phyloP scores from a whole-genome alignment of 2,329 filamentous ascomycete species.

The Trichoderma polysporum region DNA sequence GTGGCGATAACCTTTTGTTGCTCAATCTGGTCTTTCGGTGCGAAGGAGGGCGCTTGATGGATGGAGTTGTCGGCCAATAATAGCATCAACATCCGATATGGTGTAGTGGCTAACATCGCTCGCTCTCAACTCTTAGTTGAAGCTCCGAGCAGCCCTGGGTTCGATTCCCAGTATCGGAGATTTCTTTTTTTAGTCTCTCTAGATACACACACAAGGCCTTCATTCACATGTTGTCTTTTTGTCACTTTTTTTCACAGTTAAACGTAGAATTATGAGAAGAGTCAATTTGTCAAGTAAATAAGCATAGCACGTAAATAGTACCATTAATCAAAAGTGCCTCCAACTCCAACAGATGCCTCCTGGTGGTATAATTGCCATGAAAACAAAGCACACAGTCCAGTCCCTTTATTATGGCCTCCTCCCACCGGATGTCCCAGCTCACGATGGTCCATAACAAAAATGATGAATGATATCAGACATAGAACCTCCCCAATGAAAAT shows the following conservation, averaged over 20 bases:
- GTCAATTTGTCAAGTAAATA: conserved; percentile 3
- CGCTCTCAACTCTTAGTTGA: conserved; percentile 31
- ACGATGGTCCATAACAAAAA: not conserved
- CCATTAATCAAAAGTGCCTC: conserved; percentile 3
- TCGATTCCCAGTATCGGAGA: conserved; percentile 38
- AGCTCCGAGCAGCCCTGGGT: conserved; percentile 36
- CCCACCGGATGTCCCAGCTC: conserved; percentile 2
- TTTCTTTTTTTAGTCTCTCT: not conserved
- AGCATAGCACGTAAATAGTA: not conserved
- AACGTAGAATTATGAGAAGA: not conserved
- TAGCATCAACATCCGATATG: conserved; percentile 32
- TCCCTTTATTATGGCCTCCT: not conserved
- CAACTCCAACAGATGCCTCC: conserved; percentile 8
- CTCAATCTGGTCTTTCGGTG: not conserved
- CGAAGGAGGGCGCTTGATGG: not conserved
- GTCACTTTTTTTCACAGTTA: not conserved
- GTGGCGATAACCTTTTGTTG: not conserved
- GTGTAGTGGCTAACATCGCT: conserved; percentile 40
- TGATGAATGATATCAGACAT: not conserved
- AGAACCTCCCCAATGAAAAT: not conserved
- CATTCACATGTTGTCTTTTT: not conserved
- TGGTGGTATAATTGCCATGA: conserved; percentile 1
- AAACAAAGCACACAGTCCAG: not conserved
- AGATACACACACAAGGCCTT: not conserved
- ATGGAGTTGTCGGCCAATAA: not conserved